Base-by-base conservation (phyloP, 2,329 filamentous ascomycete genomes). In the Paecilomyces dactylethromorphus region DNA sequence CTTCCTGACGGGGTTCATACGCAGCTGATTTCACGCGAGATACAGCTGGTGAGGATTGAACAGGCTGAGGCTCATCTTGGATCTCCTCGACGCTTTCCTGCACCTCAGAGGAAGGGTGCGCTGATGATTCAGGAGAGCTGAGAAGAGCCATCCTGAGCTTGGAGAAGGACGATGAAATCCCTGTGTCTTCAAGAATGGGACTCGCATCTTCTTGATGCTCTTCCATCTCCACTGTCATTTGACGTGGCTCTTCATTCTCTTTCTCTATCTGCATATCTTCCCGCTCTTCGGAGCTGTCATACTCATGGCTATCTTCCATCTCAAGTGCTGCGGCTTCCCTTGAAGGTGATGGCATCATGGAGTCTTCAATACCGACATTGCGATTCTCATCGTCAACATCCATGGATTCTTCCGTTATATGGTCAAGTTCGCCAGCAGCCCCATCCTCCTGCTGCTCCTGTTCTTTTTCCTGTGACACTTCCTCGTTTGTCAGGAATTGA, bases 31-130 rank as follows among this genome's bases (percentile, higher is more conserved):
- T 62, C 6, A 51, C 51, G 15, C 56, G 21, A 18, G 31, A 56
- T 18, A 58, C 59, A 5, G 56, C 51, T 24, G 64, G 64, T 3
- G 68, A 65, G 29, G 68, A 66, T 2, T 64, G 62, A 10, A 63
- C 65, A 21, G 63, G 55, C 5, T 67, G 65, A 21, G 65, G 63
- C 15, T 63, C 61, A 12, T 56, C 56, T n/a, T 58, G 49, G 31
- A 61, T 18, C 15, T 33, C 32, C 32, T 45, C 39, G 7, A 18
- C 18, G 39, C 18, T 45, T 18, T 45, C 39, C n/a, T 45, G 6
- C 3, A n/a, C 5, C 8, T 18, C 39, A n/a, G 3, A 18, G 15
- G n/a, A 8, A 45, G 1, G n/a, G n/a, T 45, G 39, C 3, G 13
- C 32, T 13, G 32, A 33, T 33, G 39, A 45, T 10, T n/a, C 39